Percentiles rank a stretch among this genome's conserved stretches.
Evolutionary conservation across 805 yeast species (phyloP).

Genomic region (Saturnispora besseyi): DNA sequence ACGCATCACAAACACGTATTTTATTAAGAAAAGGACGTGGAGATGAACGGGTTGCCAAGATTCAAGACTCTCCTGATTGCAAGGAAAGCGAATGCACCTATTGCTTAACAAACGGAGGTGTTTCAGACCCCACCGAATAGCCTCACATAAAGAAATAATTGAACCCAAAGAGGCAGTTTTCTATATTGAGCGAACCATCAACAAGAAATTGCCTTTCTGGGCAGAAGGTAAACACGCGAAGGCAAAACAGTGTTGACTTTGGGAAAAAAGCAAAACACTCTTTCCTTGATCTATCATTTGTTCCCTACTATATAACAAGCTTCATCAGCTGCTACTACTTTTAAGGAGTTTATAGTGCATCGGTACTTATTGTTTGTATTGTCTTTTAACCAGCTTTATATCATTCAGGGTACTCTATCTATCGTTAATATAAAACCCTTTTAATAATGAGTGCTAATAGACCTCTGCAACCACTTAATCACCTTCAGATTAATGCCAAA

Average conservation of each 20-base stretch:
- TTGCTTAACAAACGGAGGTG: constrained; percentile 44
- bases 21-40: constrained; percentile 67
- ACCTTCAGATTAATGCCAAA: constrained; percentile 42
- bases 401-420: not conserved
- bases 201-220: constrained; percentile 6
- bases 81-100: constrained; percentile 75
- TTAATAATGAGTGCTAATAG: constrained; percentile 24
- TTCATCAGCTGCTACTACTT: not conserved
- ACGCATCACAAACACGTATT: constrained; percentile 71
- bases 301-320: constrained; percentile 1
- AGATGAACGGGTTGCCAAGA: constrained; percentile 71
- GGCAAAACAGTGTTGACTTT: constrained; percentile 4
- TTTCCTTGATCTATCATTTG: constrained; percentile 7
- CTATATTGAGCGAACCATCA: constrained; percentile 1
- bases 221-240: constrained; percentile 7
- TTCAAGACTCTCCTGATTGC: constrained; percentile 75
- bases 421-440: not conserved
- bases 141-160: constrained; percentile 3
- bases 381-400: not conserved
- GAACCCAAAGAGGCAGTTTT: not conserved
- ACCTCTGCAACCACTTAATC: constrained; percentile 48
- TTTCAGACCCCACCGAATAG: constrained; percentile 27
- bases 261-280: constrained; percentile 8
- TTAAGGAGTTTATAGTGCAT: not conserved
- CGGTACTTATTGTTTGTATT: not conserved